Evolutionary conservation across 2,329 filamentous ascomycete genomes (phyloP).

Genomic region (Periconia digitata): DNA sequence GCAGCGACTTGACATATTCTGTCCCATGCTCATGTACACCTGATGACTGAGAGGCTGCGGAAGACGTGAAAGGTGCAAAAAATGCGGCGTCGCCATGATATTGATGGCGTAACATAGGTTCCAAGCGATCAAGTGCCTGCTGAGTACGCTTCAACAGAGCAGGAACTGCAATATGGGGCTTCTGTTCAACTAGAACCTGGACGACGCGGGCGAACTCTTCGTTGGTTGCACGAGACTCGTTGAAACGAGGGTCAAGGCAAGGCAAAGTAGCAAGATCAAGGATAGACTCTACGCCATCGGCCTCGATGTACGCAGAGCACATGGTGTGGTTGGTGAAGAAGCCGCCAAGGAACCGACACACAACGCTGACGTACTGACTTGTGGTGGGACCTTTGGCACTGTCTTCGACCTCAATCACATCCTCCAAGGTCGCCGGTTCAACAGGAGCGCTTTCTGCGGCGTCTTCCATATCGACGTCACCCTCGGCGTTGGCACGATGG

Average conservation of each 20-base stretch:
- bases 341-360: slow-evolving; percentile 74
- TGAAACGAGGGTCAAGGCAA: slow-evolving; percentile 74
- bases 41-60: slow-evolving; percentile 21
- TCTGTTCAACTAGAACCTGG: slow-evolving; percentile 76
- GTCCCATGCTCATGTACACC: slow-evolving; percentile 64
- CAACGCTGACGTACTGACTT: slow-evolving; percentile 73
- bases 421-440: slow-evolving; percentile 35
- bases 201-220: slow-evolving; percentile 74
- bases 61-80: slow-evolving; percentile 65
- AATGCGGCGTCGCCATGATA: slow-evolving; percentile 57
- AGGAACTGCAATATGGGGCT: slow-evolving; percentile 78
- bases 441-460: slow-evolving; percentile 16
- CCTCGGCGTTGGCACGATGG: slow-evolving; percentile 13
- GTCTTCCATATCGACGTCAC: slow-evolving; percentile 66
- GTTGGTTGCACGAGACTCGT: slow-evolving; percentile 61
- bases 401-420: slow-evolving; percentile 52
- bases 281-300: slow-evolving; percentile 79
- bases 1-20: slow-evolving; percentile 73
- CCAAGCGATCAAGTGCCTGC: slow-evolving; percentile 66
- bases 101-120: slow-evolving; percentile 62
- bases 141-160: slow-evolving; percentile 77
- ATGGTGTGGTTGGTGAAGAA: slow-evolving; percentile 76
- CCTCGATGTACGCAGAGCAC: slow-evolving; percentile 72
- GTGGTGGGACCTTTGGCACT: slow-evolving; percentile 53
- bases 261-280: slow-evolving; percentile 82